These are phyloP conservation scores for Heterobasidion irregulare DNA, from an alignment of 1,284 basidiomycete genomes.

Conservation along the genomic window DNA sequence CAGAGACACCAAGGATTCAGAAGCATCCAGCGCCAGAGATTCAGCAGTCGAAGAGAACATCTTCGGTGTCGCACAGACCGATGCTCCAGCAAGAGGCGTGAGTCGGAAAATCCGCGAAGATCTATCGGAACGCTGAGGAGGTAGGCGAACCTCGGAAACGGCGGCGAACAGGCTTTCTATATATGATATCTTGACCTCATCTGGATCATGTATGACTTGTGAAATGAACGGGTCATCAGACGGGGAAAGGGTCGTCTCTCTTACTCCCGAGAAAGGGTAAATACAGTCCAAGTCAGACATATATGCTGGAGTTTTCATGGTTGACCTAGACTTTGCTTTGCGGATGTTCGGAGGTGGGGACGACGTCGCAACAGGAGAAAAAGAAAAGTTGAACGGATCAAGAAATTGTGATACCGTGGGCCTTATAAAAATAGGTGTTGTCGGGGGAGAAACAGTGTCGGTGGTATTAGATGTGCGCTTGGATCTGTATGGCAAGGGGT, in stretches of 20 bases:
- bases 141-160: not conserved
- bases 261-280: not conserved
- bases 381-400: not conserved
- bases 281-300: not conserved
- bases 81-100: not conserved
- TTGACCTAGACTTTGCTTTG: not conserved
- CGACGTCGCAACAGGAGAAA: not conserved
- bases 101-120: not conserved
- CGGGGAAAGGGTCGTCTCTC: not conserved
- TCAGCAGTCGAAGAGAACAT: not conserved
- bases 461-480: not conserved
- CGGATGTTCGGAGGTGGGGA: not conserved
- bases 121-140: not conserved
- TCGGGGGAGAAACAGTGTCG: not conserved
- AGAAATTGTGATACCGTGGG: too few relatives aligned
- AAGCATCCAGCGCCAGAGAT: not conserved
- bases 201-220: not conserved
- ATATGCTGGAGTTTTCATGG: too few relatives aligned
- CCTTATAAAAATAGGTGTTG: not conserved
- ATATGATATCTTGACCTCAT: not conserved
- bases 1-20: not conserved
- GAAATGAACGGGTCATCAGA: constrained; percentile 1
- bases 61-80: not conserved
- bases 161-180: not conserved
- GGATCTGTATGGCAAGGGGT: not conserved